phyloP scores from a whole-genome alignment of 2,329 filamentous ascomycete genomes.

The Ascochyta clinopodiicola region DNA sequence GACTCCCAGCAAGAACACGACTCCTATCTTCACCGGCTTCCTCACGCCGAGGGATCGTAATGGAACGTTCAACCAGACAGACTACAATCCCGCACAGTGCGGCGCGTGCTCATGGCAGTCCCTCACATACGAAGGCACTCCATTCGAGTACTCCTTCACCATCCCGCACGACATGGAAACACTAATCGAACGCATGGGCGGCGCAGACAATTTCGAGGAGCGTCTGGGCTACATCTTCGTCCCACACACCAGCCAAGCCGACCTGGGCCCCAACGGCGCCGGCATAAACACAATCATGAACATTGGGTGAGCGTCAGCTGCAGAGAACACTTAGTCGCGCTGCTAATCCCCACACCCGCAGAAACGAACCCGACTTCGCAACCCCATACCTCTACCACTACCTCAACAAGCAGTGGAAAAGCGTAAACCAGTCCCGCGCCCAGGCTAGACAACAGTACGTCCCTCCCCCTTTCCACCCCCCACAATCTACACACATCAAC shows the following conservation, averaged over 20 bases:
- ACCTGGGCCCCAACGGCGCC: slow-evolving; percentile 44
- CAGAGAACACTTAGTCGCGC: too few species aligned
- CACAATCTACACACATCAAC: slow-evolving; percentile 6
- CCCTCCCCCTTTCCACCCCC: too few species aligned
- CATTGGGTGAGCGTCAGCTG: slow-evolving; percentile 13
- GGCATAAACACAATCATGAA: slow-evolving; percentile 60
- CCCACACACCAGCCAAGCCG: slow-evolving; percentile 40
- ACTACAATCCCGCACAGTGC: slow-evolving; percentile 48
- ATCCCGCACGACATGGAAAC: slow-evolving; percentile 49
- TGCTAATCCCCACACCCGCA: slow-evolving; percentile 39
- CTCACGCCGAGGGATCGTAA: slow-evolving; percentile 27
- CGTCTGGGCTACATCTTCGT: slow-evolving; percentile 49
- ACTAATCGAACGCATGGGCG: slow-evolving; percentile 49
- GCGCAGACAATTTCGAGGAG: slow-evolving; percentile 38
- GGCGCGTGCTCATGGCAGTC: slow-evolving; percentile 45
- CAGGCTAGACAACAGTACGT: slow-evolving; percentile 41
- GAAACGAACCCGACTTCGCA: slow-evolving; percentile 71
- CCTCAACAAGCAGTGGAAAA: slow-evolving; percentile 50
- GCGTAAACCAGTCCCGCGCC: slow-evolving; percentile 41
- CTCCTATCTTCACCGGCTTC: slow-evolving; percentile 25
- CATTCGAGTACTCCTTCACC: slow-evolving; percentile 50
- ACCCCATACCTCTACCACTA: slow-evolving; percentile 63
- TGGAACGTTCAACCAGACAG: slow-evolving; percentile 26
- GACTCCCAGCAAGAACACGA: slow-evolving; percentile 30
- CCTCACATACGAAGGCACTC: slow-evolving; percentile 48